Conservation (phyloP, 805 yeast genomes). For the Zygoascus biomembranicola region DNA sequence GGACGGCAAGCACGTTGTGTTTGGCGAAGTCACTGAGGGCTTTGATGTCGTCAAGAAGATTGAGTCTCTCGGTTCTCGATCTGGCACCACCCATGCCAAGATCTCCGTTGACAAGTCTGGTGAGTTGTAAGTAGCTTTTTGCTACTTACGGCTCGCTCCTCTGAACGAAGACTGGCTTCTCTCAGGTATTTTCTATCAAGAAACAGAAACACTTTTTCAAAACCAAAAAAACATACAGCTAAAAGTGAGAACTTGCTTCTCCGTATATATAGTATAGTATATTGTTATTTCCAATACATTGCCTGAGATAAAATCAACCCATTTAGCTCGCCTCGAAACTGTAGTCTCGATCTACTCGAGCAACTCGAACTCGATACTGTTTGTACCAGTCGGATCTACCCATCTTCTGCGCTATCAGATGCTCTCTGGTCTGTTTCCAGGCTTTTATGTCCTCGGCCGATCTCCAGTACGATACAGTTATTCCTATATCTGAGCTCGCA, state of each 20-base stretch:
- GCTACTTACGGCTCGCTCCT: background rate
- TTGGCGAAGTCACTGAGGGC: constrained; percentile 87
- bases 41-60: constrained; percentile 76
- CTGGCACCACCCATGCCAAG: constrained; percentile 59
- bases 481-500: background rate
- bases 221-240: background rate
- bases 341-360: background rate
- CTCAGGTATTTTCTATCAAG: background rate
- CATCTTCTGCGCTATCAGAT: background rate
- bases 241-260: background rate
- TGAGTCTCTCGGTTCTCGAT: constrained; percentile 62
- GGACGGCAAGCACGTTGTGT: constrained; percentile 91
- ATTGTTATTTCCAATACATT: background rate
- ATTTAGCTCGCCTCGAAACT: background rate
- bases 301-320: background rate
- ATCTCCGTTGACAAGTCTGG: constrained; percentile 59
- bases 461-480: background rate
- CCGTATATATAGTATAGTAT: background rate
- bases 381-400: background rate
- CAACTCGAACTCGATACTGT: background rate
- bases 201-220: background rate
- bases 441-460: background rate
- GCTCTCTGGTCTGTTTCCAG: background rate
- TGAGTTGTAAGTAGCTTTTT: constrained; percentile 36
- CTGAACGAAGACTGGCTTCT: background rate